Base-by-base conservation (phyloP, 331 rosid genomes). In the Quercus phellos region DNA sequence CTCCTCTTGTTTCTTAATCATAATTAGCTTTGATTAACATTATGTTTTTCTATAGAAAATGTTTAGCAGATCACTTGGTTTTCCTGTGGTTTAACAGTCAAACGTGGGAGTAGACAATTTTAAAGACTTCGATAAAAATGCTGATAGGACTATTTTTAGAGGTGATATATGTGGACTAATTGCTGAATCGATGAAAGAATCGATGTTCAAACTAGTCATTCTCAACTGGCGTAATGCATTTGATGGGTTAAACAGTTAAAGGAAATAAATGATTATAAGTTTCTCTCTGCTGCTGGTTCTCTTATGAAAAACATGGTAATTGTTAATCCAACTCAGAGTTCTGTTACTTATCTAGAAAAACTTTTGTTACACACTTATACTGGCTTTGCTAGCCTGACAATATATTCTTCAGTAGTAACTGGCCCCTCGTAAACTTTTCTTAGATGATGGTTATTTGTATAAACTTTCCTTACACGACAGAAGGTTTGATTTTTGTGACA, bases 141-240 rank as follows among this genome's bases (percentile, higher is more conserved):
- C 82, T 16, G 88, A 82, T 74, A 74, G 83, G 58, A 83, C 91
- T 79, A 83, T 56, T 74, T 89, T 86, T 79, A 83, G 81, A 72
- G 98, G 98, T 78, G 86, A 90, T 84, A 84, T 94, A 77, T 92
- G 97, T 50, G 97, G 95, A 53, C 95, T 97, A 69, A 86, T 94
- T 74, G 95, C 93, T n/a, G 93, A 90, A 80, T 73, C 97, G 53
- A 86, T 94, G 97, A 92, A 92, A 12, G 97, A 92, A 79, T 83
- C 91, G 6, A 90, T 89, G 95, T 92, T 92, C 76, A 97, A 88
- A 54, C 75, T 94, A 84, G 95, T 94, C 81, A 78, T 94, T 84
- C 83, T 85, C 27, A 85, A 90, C 77, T 92, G 97, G 98, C 97
- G 95, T 60, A 68, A 53, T 78, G 93, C 92, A 77, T 92, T 84